A percentile compares a stretch with the other conserved stretches of the same genome.
phyloP scores from a whole-genome alignment of 768 basidiomycete species.

The Peribolospora baueri region DNA sequence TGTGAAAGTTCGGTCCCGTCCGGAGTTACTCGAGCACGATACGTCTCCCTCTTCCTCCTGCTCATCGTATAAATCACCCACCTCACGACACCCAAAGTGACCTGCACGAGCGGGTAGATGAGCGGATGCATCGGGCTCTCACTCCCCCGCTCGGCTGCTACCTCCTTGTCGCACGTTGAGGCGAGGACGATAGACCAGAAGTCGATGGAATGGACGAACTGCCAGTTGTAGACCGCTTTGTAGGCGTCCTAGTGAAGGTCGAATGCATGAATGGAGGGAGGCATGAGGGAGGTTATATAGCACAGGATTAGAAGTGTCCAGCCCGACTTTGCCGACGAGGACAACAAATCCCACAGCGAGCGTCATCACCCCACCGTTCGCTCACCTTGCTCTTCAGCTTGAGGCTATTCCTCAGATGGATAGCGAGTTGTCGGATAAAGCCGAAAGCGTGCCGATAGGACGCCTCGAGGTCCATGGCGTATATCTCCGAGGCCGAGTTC shows the following conservation, averaged over 20 bases:
- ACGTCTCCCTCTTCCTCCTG: background rate
- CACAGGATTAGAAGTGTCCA: background rate
- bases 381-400: conserved; percentile 59
- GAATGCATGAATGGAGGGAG: no score
- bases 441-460: conserved; percentile 89
- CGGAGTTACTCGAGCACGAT: background rate
- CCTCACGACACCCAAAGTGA: conserved; percentile 79
- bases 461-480: conserved; percentile 28
- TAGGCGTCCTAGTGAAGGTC: conserved; percentile 43
- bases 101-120: conserved; percentile 86
- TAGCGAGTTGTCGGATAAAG: conserved; percentile 82
- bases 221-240: conserved; percentile 96
- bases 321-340: conserved; percentile 8
- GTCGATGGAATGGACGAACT: conserved; percentile 82
- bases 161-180: conserved; percentile 43
- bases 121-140: conserved; percentile 65
- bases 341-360: conserved; percentile 9
- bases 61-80: conserved; percentile 22
- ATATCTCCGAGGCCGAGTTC: conserved; percentile 83
- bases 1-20: background rate
- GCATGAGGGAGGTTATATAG: background rate
- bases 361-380: background rate
- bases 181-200: conserved; percentile 84
- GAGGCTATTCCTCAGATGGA: conserved; percentile 75
- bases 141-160: conserved; percentile 28